Evolutionary conservation across 805 yeast genomes (phyloP).

Genomic region (Trichomonascus vanleenenianus): DNA sequence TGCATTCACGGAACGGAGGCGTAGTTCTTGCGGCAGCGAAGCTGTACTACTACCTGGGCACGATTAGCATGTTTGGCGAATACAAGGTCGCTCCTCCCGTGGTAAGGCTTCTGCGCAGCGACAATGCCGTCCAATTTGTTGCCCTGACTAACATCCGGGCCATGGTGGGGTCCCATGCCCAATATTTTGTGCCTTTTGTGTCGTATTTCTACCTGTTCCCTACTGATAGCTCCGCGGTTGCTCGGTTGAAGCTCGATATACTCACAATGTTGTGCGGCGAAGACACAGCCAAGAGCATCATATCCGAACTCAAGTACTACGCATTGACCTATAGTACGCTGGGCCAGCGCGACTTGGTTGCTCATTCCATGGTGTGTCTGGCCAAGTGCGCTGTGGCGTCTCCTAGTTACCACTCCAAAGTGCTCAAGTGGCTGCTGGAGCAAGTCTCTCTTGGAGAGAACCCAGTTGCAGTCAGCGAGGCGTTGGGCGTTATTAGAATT

Average conservation of each 20-base stretch:
- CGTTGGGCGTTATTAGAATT: conserved; percentile 63
- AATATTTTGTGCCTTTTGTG: conserved; percentile 26
- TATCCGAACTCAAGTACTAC: conserved; percentile 58
- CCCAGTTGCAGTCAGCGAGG: conserved; percentile 45
- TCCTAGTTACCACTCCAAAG: conserved; percentile 25
- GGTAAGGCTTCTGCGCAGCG: conserved; percentile 33
- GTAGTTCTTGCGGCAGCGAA: conserved; percentile 56
- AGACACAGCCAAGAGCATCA: conserved; percentile 41
- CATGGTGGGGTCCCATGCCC: conserved; percentile 30
- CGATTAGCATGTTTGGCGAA: conserved; percentile 44
- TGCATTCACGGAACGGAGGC: conserved; percentile 46
- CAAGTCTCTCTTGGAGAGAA: conserved; percentile 32
- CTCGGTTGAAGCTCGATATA: conserved; percentile 52
- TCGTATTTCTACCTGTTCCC: conserved; percentile 46
- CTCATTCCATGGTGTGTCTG: conserved; percentile 52
- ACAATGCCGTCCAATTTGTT: conserved; percentile 29
- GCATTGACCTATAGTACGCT: conserved; percentile 24
- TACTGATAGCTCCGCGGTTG: conserved; percentile 37
- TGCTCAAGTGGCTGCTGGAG: conserved; percentile 55
- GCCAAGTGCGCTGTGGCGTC: conserved; percentile 37
- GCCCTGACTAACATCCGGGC: conserved; percentile 43
- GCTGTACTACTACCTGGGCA: conserved; percentile 49
- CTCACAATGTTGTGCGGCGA: conserved; percentile 52
- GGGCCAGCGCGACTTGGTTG: conserved; percentile 24
- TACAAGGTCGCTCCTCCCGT: conserved; percentile 45